Percentiles rank a stretch among this genome's conserved stretches.
phyloP scores from a whole-genome alignment of 441 rosid genomes.

The Pelargonium australe region DNA sequence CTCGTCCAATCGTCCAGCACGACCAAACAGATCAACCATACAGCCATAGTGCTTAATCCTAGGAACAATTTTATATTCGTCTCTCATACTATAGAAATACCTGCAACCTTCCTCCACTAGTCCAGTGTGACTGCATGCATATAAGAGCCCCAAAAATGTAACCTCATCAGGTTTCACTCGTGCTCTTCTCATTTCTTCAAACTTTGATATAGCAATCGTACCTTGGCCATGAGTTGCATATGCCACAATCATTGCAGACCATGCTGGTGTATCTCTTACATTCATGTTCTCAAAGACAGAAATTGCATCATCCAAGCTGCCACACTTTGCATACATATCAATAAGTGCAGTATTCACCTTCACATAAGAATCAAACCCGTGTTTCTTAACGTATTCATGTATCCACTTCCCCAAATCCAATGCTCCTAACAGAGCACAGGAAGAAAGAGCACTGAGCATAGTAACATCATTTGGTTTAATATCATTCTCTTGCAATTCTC shows the following conservation, averaged over 20 bases:
- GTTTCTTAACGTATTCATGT: slow-evolving; percentile 64
- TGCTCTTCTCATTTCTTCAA: slow-evolving; percentile 47
- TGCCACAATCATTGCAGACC: slow-evolving; percentile 80
- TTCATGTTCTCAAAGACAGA: slow-evolving; percentile 47
- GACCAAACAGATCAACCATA: slow-evolving; percentile 71
- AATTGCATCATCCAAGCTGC: slow-evolving; percentile 66
- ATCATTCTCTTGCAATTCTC: slow-evolving; percentile 53
- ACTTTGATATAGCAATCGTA: slow-evolving; percentile 42
- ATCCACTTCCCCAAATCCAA: slow-evolving; percentile 77
- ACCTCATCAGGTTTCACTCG: slow-evolving; percentile 50
- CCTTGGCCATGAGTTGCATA: slow-evolving; percentile 68
- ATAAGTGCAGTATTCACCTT: slow-evolving; percentile 72
- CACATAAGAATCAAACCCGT: slow-evolving; percentile 43
- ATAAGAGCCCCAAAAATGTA: slow-evolving; percentile 67
- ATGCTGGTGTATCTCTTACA: slow-evolving; percentile 54
- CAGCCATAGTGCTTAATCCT: slow-evolving; percentile 73
- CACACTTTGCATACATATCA: slow-evolving; percentile 78
- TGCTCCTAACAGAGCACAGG: slow-evolving; percentile 65
- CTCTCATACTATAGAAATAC: slow-evolving; percentile 44
- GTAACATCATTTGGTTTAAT: slow-evolving; percentile 64
- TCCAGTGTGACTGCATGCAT: slow-evolving; percentile 78
- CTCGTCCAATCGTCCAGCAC: slow-evolving; percentile 59
- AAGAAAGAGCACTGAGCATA: slow-evolving; percentile 60
- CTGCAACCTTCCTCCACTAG: slow-evolving; percentile 48
- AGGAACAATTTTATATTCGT: slow-evolving; percentile 38